These are phyloP conservation scores for Ricinus communis DNA, from an alignment of 345 rosid species.

Conservation along the genomic window DNA sequence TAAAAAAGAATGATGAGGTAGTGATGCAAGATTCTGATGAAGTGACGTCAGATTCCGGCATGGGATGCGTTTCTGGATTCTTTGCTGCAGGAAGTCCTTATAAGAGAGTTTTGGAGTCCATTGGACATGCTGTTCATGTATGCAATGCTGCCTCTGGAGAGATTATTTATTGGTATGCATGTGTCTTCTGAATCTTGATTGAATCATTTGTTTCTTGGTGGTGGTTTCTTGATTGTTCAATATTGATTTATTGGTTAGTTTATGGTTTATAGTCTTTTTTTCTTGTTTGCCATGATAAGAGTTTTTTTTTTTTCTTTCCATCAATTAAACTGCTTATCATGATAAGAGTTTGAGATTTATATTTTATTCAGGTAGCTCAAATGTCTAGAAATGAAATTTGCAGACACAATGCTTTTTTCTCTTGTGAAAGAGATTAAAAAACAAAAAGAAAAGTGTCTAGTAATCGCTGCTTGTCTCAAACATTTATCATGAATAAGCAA, in stretches of 20 bases:
- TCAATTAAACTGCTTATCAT: not conserved
- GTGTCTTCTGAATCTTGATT: not conserved
- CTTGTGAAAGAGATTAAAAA: too few species aligned
- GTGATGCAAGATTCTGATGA: slow-evolving; percentile 10
- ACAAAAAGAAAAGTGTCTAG: too few species aligned
- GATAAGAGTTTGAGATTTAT: not conserved
- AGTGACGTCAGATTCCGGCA: slow-evolving; percentile 29
- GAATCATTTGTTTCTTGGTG: not conserved
- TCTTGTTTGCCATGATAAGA: not conserved
- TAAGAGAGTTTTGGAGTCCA: slow-evolving; percentile 62
- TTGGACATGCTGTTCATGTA: slow-evolving; percentile 77
- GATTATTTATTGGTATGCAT: slow-evolving; percentile 64
- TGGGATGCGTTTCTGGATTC: slow-evolving; percentile 41
- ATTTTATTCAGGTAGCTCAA: not conserved
- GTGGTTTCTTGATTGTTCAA: not conserved
- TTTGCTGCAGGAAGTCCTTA: slow-evolving; percentile 50
- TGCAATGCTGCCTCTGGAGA: slow-evolving; percentile 52
- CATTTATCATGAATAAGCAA: too few species aligned
- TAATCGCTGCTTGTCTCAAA: too few species aligned
- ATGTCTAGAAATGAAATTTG: not conserved
- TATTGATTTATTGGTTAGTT: not conserved
- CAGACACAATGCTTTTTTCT: too few species aligned
- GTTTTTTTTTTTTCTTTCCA: too few species aligned
- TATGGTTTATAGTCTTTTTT: not conserved
- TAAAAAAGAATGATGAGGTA: slow-evolving; percentile 5